These are phyloP conservation scores for Nelumbo lutea DNA, from an alignment of 164 flowering plant species.

Conservation along the genomic window DNA sequence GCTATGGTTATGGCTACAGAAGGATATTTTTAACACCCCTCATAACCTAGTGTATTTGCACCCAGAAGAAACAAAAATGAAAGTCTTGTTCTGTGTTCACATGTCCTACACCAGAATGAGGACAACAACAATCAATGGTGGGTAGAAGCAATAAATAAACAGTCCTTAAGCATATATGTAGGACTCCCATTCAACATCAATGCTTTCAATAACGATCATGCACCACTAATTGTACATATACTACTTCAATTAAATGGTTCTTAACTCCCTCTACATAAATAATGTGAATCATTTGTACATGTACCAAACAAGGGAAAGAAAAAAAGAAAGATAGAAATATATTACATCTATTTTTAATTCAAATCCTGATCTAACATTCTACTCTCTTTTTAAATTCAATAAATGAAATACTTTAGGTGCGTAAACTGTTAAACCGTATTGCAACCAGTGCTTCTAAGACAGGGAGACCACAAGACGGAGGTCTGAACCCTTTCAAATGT, in stretches of 20 bases:
- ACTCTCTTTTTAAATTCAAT: not conserved
- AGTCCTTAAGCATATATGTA: slow-evolving; percentile 5
- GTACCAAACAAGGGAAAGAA: not conserved
- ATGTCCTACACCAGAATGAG: slow-evolving; percentile 17
- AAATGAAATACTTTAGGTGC: no score
- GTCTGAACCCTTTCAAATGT: no score
- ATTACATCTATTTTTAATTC: not conserved
- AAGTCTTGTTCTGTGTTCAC: no score
- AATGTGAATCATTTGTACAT: not conserved
- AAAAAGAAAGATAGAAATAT: not conserved
- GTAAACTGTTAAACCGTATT: no score
- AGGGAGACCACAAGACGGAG: no score
- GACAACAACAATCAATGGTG: slow-evolving; percentile 17
- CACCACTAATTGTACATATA: not conserved
- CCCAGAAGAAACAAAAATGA: no score
- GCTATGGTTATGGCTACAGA: no score
- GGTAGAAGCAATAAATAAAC: slow-evolving; percentile 24
- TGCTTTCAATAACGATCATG: not conserved
- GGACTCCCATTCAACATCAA: slow-evolving; percentile 1
- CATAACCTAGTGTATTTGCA: no score
- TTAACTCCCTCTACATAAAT: not conserved
- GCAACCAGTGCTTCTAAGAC: no score
- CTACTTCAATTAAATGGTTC: not conserved
- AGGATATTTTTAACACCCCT: no score
- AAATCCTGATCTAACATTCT: not conserved